Evolutionary conservation across 257 asterid species (phyloP).

Genomic region (Petrea volubilis): DNA sequence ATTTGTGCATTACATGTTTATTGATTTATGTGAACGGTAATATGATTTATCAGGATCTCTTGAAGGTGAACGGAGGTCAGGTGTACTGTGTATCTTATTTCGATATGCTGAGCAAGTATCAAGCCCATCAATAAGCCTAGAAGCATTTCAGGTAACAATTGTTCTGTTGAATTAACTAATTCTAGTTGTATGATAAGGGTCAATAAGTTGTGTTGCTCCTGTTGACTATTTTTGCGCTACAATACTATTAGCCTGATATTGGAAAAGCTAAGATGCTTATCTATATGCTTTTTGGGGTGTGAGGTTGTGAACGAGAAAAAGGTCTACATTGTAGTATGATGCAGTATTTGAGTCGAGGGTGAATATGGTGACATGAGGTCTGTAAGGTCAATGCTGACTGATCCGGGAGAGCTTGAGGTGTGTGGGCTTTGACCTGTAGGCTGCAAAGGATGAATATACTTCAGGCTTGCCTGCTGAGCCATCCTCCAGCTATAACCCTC

Average conservation of each 20-base stretch:
- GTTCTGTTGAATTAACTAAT: slow-evolving; percentile 16
- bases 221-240: slow-evolving; percentile 6
- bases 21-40: slow-evolving; percentile 10
- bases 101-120: slow-evolving; percentile 58
- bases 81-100: slow-evolving; percentile 58
- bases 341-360: too few species aligned
- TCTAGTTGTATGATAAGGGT: slow-evolving; percentile 15
- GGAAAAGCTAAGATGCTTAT: background rate
- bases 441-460: too few species aligned
- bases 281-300: slow-evolving; percentile 2
- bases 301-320: background rate
- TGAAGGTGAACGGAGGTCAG: slow-evolving; percentile 50
- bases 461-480: too few species aligned
- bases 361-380: too few species aligned
- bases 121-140: slow-evolving; percentile 63
- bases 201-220: slow-evolving; percentile 9
- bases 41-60: slow-evolving; percentile 58
- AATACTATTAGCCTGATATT: slow-evolving; percentile 5
- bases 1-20: too few species aligned
- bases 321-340: too few species aligned
- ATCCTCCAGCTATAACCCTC: too few species aligned
- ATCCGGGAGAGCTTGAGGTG: too few species aligned
- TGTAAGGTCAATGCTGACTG: too few species aligned
- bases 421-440: too few species aligned
- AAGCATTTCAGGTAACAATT: slow-evolving; percentile 83